Evolutionary conservation across 2,329 filamentous ascomycete genomes (phyloP).

Genomic region (Pseudocercospora crystallina): DNA sequence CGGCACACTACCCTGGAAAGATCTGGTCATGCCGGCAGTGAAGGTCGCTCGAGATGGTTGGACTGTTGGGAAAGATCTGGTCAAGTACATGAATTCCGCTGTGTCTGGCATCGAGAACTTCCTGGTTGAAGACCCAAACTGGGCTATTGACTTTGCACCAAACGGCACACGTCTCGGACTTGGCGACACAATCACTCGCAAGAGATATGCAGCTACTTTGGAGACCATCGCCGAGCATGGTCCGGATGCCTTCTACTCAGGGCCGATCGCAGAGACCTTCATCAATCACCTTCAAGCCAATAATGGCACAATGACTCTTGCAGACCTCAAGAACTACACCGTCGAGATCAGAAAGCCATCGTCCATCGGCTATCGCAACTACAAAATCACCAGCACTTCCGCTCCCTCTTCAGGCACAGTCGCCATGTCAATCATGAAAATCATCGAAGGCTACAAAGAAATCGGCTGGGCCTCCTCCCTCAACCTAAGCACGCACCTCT

Average conservation of each 20-base stretch:
- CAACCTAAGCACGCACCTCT: conserved; percentile 74
- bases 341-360: conserved; percentile 64
- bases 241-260: conserved; percentile 70
- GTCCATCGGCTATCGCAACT: conserved; percentile 58
- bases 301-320: conserved; percentile 83
- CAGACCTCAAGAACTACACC: conserved; percentile 73
- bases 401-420: conserved; percentile 79
- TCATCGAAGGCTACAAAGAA: conserved; percentile 70
- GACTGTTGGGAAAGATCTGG: conserved; percentile 68
- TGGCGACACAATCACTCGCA: conserved; percentile 76
- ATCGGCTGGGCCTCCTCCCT: conserved; percentile 58
- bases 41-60: conserved; percentile 74
- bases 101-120: conserved; percentile 60
- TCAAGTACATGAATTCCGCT: conserved; percentile 67
- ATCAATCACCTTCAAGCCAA: conserved; percentile 65
- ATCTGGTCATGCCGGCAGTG: conserved; percentile 72
- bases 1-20: conserved; percentile 57
- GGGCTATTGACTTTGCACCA: conserved; percentile 86
- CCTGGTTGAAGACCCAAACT: conserved; percentile 70
- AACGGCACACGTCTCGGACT: conserved; percentile 70
- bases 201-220: conserved; percentile 76
- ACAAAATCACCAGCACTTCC: conserved; percentile 66
- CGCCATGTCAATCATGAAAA: conserved; percentile 74
- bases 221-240: conserved; percentile 74
- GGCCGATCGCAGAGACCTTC: conserved; percentile 70